These are phyloP conservation scores for Dentipellis sp. DNA, from an alignment of 768 basidiomycete genomes.

Conservation along the genomic window DNA sequence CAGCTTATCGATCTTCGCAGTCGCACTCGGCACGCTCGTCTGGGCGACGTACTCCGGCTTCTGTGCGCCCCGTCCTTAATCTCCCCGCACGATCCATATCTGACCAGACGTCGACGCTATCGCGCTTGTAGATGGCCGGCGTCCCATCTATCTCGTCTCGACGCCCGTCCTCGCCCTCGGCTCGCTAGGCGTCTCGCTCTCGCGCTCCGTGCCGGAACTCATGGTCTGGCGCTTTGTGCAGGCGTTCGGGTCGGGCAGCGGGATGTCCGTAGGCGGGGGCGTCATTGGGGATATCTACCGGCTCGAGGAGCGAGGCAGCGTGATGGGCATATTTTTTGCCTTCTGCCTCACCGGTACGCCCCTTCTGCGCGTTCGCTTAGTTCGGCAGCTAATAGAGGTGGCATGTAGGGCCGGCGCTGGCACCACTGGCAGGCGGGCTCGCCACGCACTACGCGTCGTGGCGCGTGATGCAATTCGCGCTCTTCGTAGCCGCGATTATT, in stretches of 20 bases:
- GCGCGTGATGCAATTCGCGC: constrained; percentile 44
- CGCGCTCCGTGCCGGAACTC: constrained; percentile 34
- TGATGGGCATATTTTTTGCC: constrained; percentile 50
- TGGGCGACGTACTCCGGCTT: constrained; percentile 8
- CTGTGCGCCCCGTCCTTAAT: background rate
- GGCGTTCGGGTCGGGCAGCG: constrained; percentile 52
- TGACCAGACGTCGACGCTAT: background rate
- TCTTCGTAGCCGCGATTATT: constrained; percentile 33
- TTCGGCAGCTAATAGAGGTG: constrained; percentile 26
- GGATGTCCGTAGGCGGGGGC: constrained; percentile 45
- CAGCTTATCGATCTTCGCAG: constrained; percentile 5
- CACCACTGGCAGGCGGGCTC: constrained; percentile 50
- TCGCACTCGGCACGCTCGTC: constrained; percentile 4
- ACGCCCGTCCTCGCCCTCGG: constrained; percentile 51
- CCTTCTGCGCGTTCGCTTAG: no score
- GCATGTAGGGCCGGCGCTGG: constrained; percentile 51
- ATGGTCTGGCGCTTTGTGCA: constrained; percentile 59
- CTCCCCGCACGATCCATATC: background rate
- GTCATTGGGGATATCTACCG: constrained; percentile 61
- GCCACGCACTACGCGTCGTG: constrained; percentile 56
- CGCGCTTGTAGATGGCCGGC: constrained; percentile 50
- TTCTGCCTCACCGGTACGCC: constrained; percentile 20
- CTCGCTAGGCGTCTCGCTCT: constrained; percentile 48
- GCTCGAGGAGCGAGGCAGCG: constrained; percentile 50
- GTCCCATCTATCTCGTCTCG: constrained; percentile 46